Conservation (phyloP, 202 grass and related monocot genomes). For the Setaria italica region DNA sequence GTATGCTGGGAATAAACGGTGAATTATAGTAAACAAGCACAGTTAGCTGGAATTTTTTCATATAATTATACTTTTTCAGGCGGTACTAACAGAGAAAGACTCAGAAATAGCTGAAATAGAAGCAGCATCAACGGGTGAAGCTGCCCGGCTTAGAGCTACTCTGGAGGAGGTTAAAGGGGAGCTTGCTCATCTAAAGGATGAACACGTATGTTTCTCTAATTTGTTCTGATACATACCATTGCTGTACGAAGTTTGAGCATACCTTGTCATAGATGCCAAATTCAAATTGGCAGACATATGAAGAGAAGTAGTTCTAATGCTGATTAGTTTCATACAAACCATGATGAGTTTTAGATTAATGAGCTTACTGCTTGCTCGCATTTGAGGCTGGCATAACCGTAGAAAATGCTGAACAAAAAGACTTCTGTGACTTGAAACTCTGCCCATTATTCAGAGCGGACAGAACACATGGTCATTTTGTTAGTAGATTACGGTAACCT, state of each 20-base stretch:
- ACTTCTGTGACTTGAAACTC: neutral
- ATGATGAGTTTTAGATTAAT: slow-evolving; percentile 23
- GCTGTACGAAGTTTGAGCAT: slow-evolving; percentile 19
- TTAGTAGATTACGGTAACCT: slow-evolving; percentile 4
- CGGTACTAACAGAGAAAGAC: slow-evolving; percentile 84
- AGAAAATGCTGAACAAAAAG: slow-evolving; percentile 24
- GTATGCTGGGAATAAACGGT: slow-evolving; percentile 26
- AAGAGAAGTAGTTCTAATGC: slow-evolving; percentile 12
- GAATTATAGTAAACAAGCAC: slow-evolving; percentile 23
- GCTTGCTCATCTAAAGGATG: slow-evolving; percentile 68
- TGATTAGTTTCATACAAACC: slow-evolving; percentile 27
- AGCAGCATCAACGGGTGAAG: slow-evolving; percentile 90
- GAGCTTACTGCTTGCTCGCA: slow-evolving; percentile 17
- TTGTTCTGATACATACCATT: slow-evolving; percentile 21
- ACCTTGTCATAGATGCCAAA: slow-evolving; percentile 17
- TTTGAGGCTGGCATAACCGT: neutral
- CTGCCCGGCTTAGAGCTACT: slow-evolving; percentile 81
- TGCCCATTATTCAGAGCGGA: neutral
- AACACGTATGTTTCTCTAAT: slow-evolving; percentile 67
- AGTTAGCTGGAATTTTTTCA: slow-evolving; percentile 34
- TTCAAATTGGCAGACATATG: slow-evolving; percentile 5
- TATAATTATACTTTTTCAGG: slow-evolving; percentile 60
- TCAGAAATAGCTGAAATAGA: slow-evolving; percentile 96
- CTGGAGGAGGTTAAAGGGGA: slow-evolving; percentile 92
- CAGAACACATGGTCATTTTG: slow-evolving; percentile 12